Evolutionary conservation across 2,329 filamentous ascomycete genomes (phyloP).

Genomic region (Penicillium sp.): DNA sequence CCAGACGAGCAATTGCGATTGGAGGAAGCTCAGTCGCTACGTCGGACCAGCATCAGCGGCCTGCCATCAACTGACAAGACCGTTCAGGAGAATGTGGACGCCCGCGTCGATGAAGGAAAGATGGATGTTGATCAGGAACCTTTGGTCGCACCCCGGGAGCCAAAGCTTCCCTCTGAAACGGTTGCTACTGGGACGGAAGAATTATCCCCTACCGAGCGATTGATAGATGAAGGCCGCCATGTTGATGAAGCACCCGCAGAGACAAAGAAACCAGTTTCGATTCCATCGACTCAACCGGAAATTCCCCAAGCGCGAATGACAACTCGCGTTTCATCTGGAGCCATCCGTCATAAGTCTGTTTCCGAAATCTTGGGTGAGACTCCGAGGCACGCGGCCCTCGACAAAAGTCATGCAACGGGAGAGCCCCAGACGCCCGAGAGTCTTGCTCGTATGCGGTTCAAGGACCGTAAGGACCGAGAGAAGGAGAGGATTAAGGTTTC

Average conservation of each 20-base stretch:
- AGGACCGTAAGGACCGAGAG: constrained; percentile 59
- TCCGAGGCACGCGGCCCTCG: constrained; percentile 46
- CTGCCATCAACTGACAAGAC: constrained; percentile 32
- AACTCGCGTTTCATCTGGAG: constrained; percentile 70
- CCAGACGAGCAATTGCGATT: constrained; percentile 63
- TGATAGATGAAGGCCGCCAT: constrained; percentile 18
- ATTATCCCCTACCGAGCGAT: constrained; percentile 20
- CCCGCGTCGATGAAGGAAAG: constrained; percentile 20
- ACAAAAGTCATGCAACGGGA: constrained; percentile 37
- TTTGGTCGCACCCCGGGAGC: constrained; percentile 11
- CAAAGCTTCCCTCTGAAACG: constrained; percentile 20
- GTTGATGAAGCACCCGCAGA: constrained; percentile 20
- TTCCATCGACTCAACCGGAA: constrained; percentile 29
- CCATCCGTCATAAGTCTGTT: constrained; percentile 71
- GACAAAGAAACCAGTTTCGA: constrained; percentile 32
- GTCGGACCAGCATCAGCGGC: constrained; percentile 22
- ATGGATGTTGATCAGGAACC: constrained; percentile 27
- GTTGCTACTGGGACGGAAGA: constrained; percentile 18
- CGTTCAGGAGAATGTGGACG: constrained; percentile 30
- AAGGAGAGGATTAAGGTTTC: constrained; percentile 67
- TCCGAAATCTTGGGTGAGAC: constrained; percentile 71
- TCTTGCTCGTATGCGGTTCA: constrained; percentile 46
- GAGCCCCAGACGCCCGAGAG: constrained; percentile 34
- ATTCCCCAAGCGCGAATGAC: constrained; percentile 60
- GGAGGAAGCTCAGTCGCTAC: constrained; percentile 56